Evolutionary conservation across 352 stramenopile genomes (phyloP).

Genomic region (Aphanomyces cochlioides): DNA sequence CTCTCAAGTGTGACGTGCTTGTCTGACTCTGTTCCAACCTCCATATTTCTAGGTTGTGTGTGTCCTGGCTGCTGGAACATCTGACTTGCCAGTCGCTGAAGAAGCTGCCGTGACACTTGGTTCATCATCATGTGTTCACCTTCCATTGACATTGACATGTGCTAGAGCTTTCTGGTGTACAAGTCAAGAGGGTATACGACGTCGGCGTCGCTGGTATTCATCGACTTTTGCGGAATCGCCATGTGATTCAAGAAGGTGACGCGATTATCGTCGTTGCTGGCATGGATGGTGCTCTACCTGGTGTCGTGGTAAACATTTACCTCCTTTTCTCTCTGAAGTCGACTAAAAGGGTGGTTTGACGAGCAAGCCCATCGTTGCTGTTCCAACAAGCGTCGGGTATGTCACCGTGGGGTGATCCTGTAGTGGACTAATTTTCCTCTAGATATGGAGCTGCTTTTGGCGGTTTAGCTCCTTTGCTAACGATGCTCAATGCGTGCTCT

Average conservation of each 20-base stretch:
- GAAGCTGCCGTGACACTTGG: slow-evolving; percentile 92
- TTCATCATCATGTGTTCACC: slow-evolving; percentile 28
- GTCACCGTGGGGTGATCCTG: background rate
- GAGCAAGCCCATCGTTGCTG: slow-evolving; percentile 77
- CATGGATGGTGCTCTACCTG: slow-evolving; percentile 96
- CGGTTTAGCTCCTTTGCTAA: slow-evolving; percentile 92
- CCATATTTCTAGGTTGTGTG: slow-evolving; percentile 39
- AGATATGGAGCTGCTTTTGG: slow-evolving; percentile 82
- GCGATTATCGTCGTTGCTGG: slow-evolving; percentile 95
- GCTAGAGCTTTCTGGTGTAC: slow-evolving; percentile 83
- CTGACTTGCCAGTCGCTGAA: slow-evolving; percentile 94
- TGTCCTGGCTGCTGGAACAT: slow-evolving; percentile 94
- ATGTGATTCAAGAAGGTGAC: slow-evolving; percentile 79
- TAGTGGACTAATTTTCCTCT: background rate
- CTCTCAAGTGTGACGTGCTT: slow-evolving; percentile 16
- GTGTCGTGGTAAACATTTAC: slow-evolving; percentile 85
- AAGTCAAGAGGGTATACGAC: slow-evolving; percentile 86
- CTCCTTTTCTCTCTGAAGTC: background rate
- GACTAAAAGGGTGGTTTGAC: slow-evolving; percentile 72
- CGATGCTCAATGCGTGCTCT: slow-evolving; percentile 97
- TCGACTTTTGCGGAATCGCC: slow-evolving; percentile 83
- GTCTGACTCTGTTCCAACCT: too few relatives aligned
- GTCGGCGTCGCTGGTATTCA: slow-evolving; percentile 93
- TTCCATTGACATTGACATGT: background rate
- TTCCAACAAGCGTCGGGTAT: slow-evolving; percentile 92